Evolutionary conservation across 73 alveolate genomes (phyloP).

Genomic region (Paramecium biaurelia): DNA sequence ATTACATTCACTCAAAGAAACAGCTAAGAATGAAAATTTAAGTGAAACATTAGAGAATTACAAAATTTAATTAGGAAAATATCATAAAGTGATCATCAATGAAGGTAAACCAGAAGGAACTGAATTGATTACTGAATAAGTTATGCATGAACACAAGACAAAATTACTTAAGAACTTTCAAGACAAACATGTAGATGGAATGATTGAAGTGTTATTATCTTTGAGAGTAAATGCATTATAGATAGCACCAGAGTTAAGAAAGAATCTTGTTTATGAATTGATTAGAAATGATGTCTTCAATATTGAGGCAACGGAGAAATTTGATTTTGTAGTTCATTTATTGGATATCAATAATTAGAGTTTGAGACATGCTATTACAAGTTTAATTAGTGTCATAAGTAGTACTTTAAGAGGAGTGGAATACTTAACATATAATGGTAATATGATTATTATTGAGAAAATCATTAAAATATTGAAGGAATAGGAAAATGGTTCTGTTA

Average conservation of each 20-base stretch:
- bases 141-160: slow-evolving; percentile 93
- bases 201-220: slow-evolving; percentile 91
- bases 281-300: slow-evolving; percentile 92
- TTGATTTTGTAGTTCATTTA: slow-evolving; percentile 82
- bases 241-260: slow-evolving; percentile 94
- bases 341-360: slow-evolving; percentile 85
- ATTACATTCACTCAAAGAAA: slow-evolving; percentile 85
- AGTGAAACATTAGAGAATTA: slow-evolving; percentile 92
- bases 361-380: slow-evolving; percentile 92
- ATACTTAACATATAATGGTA: slow-evolving; percentile 81
- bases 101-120: slow-evolving; percentile 90
- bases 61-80: slow-evolving; percentile 94
- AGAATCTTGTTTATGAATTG: slow-evolving; percentile 84
- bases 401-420: slow-evolving; percentile 94
- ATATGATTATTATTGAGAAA: slow-evolving; percentile 82
- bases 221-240: slow-evolving; percentile 96
- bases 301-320: slow-evolving; percentile 78
- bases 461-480: slow-evolving; percentile 89
- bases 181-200: slow-evolving; percentile 82
- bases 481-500: slow-evolving; percentile 96
- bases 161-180: slow-evolving; percentile 89
- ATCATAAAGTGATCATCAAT: slow-evolving; percentile 90
- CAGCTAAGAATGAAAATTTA: slow-evolving; percentile 84
- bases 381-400: slow-evolving; percentile 88
- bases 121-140: slow-evolving; percentile 85